These are phyloP conservation scores for Phoma herbarum DNA, from an alignment of 2,329 filamentous ascomycete genomes.

Conservation along the genomic window DNA sequence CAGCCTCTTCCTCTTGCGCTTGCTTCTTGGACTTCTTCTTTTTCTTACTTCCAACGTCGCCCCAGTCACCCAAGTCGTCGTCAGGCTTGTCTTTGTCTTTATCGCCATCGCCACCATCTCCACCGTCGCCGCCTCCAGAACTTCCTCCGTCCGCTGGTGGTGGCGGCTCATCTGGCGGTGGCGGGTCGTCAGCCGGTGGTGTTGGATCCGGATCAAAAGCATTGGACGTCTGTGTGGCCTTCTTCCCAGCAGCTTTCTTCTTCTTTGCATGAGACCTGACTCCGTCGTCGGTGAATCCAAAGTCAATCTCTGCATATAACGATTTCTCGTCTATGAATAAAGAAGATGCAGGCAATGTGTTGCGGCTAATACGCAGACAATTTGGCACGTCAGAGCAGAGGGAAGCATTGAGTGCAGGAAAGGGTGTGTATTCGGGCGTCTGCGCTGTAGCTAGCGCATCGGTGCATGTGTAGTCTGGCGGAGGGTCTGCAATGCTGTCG, in stretches of 20 bases:
- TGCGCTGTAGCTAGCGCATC: constrained; percentile 53
- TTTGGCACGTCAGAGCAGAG: constrained; percentile 41
- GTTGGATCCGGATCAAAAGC: constrained; percentile 56
- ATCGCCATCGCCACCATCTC: constrained; percentile 48
- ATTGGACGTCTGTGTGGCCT: constrained; percentile 26
- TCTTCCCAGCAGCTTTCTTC: constrained; percentile 53
- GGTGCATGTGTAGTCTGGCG: constrained; percentile 57
- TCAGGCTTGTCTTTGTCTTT: constrained; percentile 41
- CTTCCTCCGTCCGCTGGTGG: constrained; percentile 49
- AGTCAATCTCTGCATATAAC: constrained; percentile 61
- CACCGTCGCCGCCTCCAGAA: constrained; percentile 45
- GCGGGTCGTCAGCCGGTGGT: constrained; percentile 43
- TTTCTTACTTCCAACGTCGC: constrained; percentile 47
- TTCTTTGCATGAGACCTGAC: constrained; percentile 66
- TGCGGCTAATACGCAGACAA: constrained; percentile 41
- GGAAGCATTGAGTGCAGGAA: constrained; percentile 45
- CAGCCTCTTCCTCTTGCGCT: constrained; percentile 47
- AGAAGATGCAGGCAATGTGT: constrained; percentile 41
- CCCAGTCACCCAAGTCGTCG: constrained; percentile 47
- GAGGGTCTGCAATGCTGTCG: constrained; percentile 54
- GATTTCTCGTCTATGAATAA: constrained; percentile 46
- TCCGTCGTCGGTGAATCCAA: constrained; percentile 63
- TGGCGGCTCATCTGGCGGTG: constrained; percentile 40
- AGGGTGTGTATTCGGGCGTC: constrained; percentile 41
- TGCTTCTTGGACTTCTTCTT: constrained; percentile 53